Evolutionary conservation across 2,329 filamentous ascomycete genomes (phyloP).

Genomic region (Geosmithia morbida): DNA sequence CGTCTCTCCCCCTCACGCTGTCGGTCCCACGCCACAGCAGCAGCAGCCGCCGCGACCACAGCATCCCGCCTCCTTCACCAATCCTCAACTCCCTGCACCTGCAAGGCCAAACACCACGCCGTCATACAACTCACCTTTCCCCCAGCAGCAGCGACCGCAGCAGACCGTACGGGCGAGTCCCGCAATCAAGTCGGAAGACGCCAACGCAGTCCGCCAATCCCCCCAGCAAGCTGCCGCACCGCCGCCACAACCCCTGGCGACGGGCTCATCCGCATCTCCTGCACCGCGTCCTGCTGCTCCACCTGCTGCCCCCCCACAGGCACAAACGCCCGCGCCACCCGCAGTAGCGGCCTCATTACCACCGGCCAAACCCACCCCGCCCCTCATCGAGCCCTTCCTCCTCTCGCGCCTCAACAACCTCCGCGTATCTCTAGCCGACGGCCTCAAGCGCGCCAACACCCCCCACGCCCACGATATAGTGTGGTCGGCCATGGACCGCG

Average conservation of each 20-base stretch:
- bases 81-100: neutral
- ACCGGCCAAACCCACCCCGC: slow-evolving; percentile 11
- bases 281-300: neutral
- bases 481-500: slow-evolving; percentile 37
- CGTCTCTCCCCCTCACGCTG: neutral
- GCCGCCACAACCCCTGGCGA: too few relatives aligned
- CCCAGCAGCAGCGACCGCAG: neutral
- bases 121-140: neutral
- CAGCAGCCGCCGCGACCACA: slow-evolving; percentile 1
- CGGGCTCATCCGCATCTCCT: neutral
- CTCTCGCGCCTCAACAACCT: slow-evolving; percentile 26
- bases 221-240: neutral
- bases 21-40: neutral
- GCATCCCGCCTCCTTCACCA: neutral
- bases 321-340: neutral
- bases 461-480: slow-evolving; percentile 30
- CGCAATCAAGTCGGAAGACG: neutral
- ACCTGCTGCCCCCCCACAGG: neutral
- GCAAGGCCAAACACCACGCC: neutral
- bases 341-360: slow-evolving; percentile 10
- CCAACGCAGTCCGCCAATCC: neutral
- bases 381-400: slow-evolving; percentile 28
- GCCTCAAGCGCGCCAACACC: slow-evolving; percentile 25
- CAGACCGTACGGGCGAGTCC: neutral
- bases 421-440: slow-evolving; percentile 30